Conservation (phyloP, 2,329 filamentous ascomycete species). For the Lasiodiplodia hormozganensis region DNA sequence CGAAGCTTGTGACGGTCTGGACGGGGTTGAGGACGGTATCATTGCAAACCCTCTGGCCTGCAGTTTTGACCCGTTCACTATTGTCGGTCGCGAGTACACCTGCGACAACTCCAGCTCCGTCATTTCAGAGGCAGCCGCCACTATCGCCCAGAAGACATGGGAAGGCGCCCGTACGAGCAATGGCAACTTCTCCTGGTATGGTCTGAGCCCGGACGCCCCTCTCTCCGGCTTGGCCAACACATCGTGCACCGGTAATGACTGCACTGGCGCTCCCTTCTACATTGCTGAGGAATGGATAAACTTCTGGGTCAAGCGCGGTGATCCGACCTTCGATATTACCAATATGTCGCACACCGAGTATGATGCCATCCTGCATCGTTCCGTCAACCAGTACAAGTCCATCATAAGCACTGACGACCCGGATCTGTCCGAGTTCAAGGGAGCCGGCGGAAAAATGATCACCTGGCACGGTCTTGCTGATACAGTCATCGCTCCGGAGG, state of each 20-base stretch:
- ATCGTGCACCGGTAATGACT: constrained; percentile 27
- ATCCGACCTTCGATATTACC: constrained; percentile 30
- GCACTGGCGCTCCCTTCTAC: constrained; percentile 30
- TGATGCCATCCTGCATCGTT: constrained; percentile 36
- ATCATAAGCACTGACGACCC: constrained; percentile 48
- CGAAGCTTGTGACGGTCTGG: constrained; percentile 26
- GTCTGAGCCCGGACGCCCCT: constrained; percentile 38
- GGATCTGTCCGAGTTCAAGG: constrained; percentile 47
- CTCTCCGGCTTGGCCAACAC: constrained; percentile 37
- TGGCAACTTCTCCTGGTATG: constrained; percentile 43
- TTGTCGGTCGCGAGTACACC: constrained; percentile 38
- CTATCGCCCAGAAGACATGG: constrained; percentile 43
- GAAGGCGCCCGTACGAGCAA: constrained; percentile 36
- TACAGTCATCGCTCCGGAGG: constrained; percentile 10
- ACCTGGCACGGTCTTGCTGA: constrained; percentile 48
- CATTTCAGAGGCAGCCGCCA: constrained; percentile 40
- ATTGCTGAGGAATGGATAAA: constrained; percentile 32
- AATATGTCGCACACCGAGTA: constrained; percentile 41
- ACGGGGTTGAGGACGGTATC: constrained; percentile 31
- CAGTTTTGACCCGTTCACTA: constrained; percentile 22
- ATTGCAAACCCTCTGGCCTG: not conserved
- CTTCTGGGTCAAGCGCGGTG: constrained; percentile 31
- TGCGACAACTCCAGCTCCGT: constrained; percentile 35
- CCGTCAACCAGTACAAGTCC: constrained; percentile 40
- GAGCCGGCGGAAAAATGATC: constrained; percentile 51